These are phyloP conservation scores for Russula vinacea DNA, from an alignment of 768 basidiomycete species.

Conservation along the genomic window DNA sequence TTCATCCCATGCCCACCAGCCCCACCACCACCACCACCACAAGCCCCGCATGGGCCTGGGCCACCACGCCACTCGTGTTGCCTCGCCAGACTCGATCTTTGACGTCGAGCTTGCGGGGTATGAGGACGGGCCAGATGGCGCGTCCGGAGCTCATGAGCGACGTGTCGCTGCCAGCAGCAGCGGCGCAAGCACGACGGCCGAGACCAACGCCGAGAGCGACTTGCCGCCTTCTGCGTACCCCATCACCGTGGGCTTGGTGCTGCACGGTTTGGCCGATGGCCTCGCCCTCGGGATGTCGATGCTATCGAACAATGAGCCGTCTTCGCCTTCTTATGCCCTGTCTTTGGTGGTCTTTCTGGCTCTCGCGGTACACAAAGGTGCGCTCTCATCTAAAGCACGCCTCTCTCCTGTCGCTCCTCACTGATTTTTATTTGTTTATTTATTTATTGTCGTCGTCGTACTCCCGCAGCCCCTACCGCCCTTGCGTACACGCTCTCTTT, in stretches of 20 bases:
- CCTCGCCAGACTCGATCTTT: slow-evolving; percentile 46
- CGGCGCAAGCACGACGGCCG: no score
- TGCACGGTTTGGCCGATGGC: slow-evolving; percentile 90
- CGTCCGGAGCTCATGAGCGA: slow-evolving; percentile 19
- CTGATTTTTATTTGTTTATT: no score
- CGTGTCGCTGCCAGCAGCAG: slow-evolving; percentile 2
- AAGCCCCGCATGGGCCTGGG: no score
- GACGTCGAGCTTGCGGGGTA: slow-evolving; percentile 63
- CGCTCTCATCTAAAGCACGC: neutral
- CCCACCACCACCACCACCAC: slow-evolving; percentile 37
- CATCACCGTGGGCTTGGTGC: slow-evolving; percentile 78
- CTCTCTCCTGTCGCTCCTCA: neutral
- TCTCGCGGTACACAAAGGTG: slow-evolving; percentile 87
- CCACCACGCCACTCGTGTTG: no score
- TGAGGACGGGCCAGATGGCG: slow-evolving; percentile 40
- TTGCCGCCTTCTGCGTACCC: slow-evolving; percentile 52
- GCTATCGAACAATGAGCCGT: slow-evolving; percentile 38
- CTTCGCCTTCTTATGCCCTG: slow-evolving; percentile 43
- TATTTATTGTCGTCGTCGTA: neutral
- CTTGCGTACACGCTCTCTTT: slow-evolving; percentile 85
- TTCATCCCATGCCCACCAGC: slow-evolving; percentile 51
- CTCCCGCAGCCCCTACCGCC: slow-evolving; percentile 73
- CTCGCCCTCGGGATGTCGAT: slow-evolving; percentile 84
- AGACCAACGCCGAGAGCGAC: slow-evolving; percentile 14
- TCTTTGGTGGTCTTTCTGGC: slow-evolving; percentile 89